Evolutionary conservation across 495 filamentous ascomycete genomes (phyloP), one percentile per base, ranked within the genome.

Genomic region (Monascus purpureus): DNA sequence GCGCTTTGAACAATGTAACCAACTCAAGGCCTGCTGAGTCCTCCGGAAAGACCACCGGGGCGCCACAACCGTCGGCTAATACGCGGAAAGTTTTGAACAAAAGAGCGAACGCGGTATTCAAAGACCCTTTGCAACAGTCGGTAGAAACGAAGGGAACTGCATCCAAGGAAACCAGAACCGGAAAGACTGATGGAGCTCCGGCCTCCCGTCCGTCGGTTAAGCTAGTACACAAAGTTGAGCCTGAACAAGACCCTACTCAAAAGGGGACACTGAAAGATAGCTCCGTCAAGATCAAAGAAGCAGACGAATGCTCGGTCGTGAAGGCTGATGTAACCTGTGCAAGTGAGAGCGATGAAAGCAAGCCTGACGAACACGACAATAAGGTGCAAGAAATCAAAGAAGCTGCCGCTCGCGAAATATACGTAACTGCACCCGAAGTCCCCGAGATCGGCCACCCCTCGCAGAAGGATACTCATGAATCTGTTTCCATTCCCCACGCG

Each of bases 21-120:
- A 49, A 46, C 36, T 26, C 44, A 17, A 64, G 45, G 27, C 50
- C 38, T 8, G 45, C 47, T 20, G 60, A 60, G 25, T 44, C 54
- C 19, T 39, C 53, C 26, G 42, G 49, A 6, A 70, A 65, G 38
- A 43, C 44, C 25, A 31, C 48, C 8, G 24, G 48, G 13, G 35
- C 37, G 25, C 41, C 53, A 5, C 55, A 61, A 23, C 51, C 58
- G 30, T 27, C 39, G 8, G 40, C 49, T 8, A 65, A 63, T 37
- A 37, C 39, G 13, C 53, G 57, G 36, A 76, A 73, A 36, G 46
- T 53, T 12, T 32, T 61, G n/a, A 54, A 61, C 28, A 85, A 80
- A 60, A 75, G 70, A 26, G 58, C 51, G 36, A 75, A 75, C 13
- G 45, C 55, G 13, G 65, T 92, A 19, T 86, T 82, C 55, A 76